Percentiles rank a stretch among this genome's conserved stretches.
phyloP scores from a whole-genome alignment of 495 filamentous ascomycete species.

The Astrocystis sublimbata region DNA sequence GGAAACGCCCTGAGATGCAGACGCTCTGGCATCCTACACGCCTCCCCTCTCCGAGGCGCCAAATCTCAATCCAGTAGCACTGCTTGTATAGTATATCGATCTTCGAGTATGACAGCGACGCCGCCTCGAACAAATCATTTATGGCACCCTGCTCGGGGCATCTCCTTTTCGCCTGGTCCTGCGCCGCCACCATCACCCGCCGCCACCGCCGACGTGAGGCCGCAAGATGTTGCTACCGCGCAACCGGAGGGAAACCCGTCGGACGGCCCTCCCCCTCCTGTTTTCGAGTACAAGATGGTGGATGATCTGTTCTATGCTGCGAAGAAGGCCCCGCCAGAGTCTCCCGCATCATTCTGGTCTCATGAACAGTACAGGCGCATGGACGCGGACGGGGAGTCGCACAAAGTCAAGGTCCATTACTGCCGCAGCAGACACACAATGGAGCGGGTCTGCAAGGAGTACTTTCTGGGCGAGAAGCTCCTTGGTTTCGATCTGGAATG shows the following conservation, averaged over 20 bases:
- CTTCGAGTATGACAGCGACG: constrained; percentile 31
- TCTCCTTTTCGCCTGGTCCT: constrained; percentile 36
- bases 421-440: constrained; percentile 65
- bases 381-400: constrained; percentile 30
- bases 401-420: constrained; percentile 68
- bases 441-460: constrained; percentile 61
- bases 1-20: constrained; percentile 29
- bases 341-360: constrained; percentile 62
- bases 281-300: constrained; percentile 47
- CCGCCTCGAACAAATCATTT: constrained; percentile 28
- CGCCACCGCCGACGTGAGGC: not conserved
- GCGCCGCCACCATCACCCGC: constrained; percentile 19
- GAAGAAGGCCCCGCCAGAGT: constrained; percentile 39
- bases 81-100: constrained; percentile 8
- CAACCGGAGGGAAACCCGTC: constrained; percentile 2
- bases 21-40: constrained; percentile 20
- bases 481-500: constrained; percentile 90
- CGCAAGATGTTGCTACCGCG: constrained; percentile 1
- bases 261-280: constrained; percentile 34
- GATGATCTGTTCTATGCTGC: constrained; percentile 47
- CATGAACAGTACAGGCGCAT: constrained; percentile 62
- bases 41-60: too few species aligned
- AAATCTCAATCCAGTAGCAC: too few species aligned
- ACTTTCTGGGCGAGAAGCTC: constrained; percentile 68
- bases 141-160: constrained; percentile 44